These are phyloP conservation scores for Fraxinus sp. DNA, from an alignment of 305 asterid genomes.

Conservation along the genomic window DNA sequence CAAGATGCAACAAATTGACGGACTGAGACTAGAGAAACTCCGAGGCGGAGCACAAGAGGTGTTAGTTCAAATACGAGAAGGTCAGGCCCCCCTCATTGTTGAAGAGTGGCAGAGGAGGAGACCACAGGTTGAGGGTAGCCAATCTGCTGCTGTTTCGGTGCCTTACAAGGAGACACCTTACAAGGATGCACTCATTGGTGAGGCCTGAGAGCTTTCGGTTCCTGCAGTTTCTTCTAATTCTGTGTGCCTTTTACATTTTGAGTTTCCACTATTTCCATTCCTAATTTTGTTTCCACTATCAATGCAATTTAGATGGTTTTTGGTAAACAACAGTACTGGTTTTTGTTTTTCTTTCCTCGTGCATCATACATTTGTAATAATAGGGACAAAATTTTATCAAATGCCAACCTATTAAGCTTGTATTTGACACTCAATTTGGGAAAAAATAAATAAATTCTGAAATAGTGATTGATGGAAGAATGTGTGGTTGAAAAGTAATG, in stretches of 20 bases:
- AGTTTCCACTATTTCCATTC: not conserved
- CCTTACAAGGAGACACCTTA: constrained; percentile 45
- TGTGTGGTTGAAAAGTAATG: too few species aligned
- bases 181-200: constrained; percentile 66
- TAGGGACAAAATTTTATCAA: not conserved
- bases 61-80: constrained; percentile 43
- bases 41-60: constrained; percentile 77
- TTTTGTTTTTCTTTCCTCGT: not conserved
- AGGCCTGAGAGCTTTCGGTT: constrained; percentile 28
- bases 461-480: too few species aligned
- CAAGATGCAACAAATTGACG: constrained; percentile 62
- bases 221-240: not conserved
- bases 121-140: constrained; percentile 29
- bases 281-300: not conserved
- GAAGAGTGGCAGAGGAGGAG: constrained; percentile 20
- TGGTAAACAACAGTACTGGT: not conserved
- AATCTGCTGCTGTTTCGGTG: not conserved
- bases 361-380: not conserved
- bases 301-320: not conserved
- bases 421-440: too few species aligned
- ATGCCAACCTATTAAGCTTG: not conserved
- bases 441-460: too few species aligned
- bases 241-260: not conserved
- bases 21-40: constrained; percentile 63
- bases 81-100: constrained; percentile 44